Conservation (phyloP, 176 grass and related monocot species). For the Aechmea fasciata region DNA sequence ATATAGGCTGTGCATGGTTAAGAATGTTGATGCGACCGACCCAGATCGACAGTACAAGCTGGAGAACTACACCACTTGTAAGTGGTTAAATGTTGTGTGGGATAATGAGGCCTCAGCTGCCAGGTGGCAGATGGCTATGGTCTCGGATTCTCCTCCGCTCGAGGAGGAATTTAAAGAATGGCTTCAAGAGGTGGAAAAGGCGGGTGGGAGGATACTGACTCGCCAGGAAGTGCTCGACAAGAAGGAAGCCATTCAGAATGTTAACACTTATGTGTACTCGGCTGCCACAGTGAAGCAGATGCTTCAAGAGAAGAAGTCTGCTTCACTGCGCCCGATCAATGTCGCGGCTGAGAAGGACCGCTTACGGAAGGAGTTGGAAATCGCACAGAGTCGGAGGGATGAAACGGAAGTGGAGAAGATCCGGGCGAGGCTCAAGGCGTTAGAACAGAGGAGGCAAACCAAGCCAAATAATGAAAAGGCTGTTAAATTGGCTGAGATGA, state of each 20-base stretch:
- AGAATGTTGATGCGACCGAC: constrained; percentile 73
- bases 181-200: constrained; percentile 65
- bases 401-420: constrained; percentile 61
- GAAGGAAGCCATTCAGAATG: constrained; percentile 64
- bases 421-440: constrained; percentile 38
- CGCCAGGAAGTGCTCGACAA: constrained; percentile 86
- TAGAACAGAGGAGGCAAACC: constrained; percentile 39
- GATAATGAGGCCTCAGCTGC: constrained; percentile 56
- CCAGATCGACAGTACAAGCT: constrained; percentile 62
- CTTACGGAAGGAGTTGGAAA: constrained; percentile 67
- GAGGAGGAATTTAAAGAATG: constrained; percentile 87
- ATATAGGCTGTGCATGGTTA: constrained; percentile 82
- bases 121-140: constrained; percentile 82
- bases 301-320: constrained; percentile 73
- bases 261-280: constrained; percentile 69
- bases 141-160: constrained; percentile 54
- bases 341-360: constrained; percentile 96
- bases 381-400: constrained; percentile 47
- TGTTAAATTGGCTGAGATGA: constrained; percentile 92
- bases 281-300: constrained; percentile 60
- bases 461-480: constrained; percentile 60
- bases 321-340: constrained; percentile 63
- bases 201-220: constrained; percentile 48
- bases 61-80: constrained; percentile 60
- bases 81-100: constrained; percentile 82